A percentile compares a stretch with the other conserved stretches of the same genome.
Evolutionary conservation across 1,284 basidiomycete genomes (phyloP).

Genomic region (Cutaneotrichosporon cutaneum): DNA sequence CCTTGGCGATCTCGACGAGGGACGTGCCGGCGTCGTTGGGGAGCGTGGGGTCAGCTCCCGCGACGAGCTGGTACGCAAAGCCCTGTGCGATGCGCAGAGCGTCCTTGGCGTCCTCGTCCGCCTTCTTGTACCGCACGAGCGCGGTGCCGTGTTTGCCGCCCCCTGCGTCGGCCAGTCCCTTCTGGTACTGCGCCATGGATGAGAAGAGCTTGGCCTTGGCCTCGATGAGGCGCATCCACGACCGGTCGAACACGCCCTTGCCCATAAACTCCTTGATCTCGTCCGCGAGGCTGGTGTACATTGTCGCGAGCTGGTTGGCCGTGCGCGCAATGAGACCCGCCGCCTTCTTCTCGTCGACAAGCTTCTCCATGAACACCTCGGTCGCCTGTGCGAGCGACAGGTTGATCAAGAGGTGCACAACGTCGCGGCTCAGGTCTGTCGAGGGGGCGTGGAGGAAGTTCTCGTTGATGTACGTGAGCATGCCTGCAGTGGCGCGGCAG

Average conservation of each 20-base stretch:
- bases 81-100: conserved; percentile 67
- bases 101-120: conserved; percentile 82
- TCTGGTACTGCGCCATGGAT: conserved; percentile 84
- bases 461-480: conserved; percentile 98
- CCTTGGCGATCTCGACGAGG: conserved; percentile 77
- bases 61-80: conserved; percentile 71
- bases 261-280: conserved; percentile 95
- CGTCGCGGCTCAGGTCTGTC: conserved; percentile 91
- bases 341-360: conserved; percentile 83
- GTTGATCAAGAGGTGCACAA: conserved; percentile 86
- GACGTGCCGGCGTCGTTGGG: conserved; percentile 79
- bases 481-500: conserved; percentile 87
- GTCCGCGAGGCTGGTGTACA: conserved; percentile 77
- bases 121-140: conserved; percentile 74
- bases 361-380: conserved; percentile 95
- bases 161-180: conserved; percentile 73
- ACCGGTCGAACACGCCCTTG: conserved; percentile 92
- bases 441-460: conserved; percentile 98
- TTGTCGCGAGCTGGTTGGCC: conserved; percentile 73
- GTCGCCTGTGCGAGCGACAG: conserved; percentile 89
- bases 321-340: conserved; percentile 78
- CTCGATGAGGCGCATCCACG: conserved; percentile 71
- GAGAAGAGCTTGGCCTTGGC: conserved; percentile 88
- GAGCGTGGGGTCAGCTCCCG: conserved; percentile 73
- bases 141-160: conserved; percentile 81